A percentile compares a stretch with the other conserved stretches of the same genome.
These are phyloP conservation scores for Aspergillus cavernicola DNA, from an alignment of 495 filamentous ascomycete species.

Conservation along the genomic window DNA sequence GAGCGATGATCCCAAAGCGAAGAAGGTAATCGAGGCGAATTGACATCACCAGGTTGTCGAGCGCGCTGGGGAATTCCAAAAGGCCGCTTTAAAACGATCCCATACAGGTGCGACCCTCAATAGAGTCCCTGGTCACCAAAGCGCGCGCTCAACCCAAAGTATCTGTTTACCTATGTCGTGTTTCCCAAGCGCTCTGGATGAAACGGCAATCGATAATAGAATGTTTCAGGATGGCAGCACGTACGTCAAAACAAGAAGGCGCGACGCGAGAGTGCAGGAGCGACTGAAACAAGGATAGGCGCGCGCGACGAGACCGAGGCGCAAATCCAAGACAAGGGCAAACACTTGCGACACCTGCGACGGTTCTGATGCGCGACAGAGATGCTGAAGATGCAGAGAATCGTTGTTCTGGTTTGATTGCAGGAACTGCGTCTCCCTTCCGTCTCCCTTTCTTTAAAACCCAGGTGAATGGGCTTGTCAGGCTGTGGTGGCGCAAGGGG, in stretches of 20 bases:
- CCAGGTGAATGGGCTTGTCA: slow-evolving; percentile 9
- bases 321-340: slow-evolving; percentile 18
- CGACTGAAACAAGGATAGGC: slow-evolving; percentile 17
- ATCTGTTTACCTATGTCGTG: slow-evolving; percentile 9
- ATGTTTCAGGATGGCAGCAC: slow-evolving; percentile 24
- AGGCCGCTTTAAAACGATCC: slow-evolving; percentile 8
- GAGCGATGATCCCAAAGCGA: slow-evolving; percentile 9
- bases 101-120: slow-evolving; percentile 13
- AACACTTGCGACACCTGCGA: slow-evolving; percentile 10
- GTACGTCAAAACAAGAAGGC: slow-evolving; percentile 25
- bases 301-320: slow-evolving; percentile 24
- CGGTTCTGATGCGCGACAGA: slow-evolving; percentile 15
- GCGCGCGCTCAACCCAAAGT: slow-evolving; percentile 18
- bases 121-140: slow-evolving; percentile 15
- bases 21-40: slow-evolving; percentile 15
- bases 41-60: slow-evolving; percentile 20
- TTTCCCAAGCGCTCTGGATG: slow-evolving; percentile 13
- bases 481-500: slow-evolving; percentile 21
- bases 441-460: slow-evolving; percentile 26
- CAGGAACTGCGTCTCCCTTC: slow-evolving; percentile 26
- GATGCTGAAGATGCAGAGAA: slow-evolving; percentile 10
- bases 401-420: slow-evolving; percentile 15
- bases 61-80: slow-evolving; percentile 14
- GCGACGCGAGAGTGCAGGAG: slow-evolving; percentile 27
- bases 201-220: slow-evolving; percentile 17